Evolutionary conservation across 768 basidiomycete species (phyloP).

Genomic region (Phallus indusiatus): DNA sequence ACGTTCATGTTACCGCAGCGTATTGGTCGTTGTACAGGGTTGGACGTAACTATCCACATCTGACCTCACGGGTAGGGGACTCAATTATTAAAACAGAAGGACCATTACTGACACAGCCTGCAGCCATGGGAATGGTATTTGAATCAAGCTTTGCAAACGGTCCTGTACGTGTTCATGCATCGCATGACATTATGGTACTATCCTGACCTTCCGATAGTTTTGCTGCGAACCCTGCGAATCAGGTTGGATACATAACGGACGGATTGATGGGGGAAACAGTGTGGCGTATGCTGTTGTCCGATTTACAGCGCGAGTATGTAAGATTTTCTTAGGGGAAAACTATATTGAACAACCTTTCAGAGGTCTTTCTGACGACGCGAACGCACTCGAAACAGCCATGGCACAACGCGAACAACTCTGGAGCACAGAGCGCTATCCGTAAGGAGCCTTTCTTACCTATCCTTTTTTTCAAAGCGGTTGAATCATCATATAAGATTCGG

Average conservation of each 20-base stretch:
- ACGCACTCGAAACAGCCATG: constrained; percentile 39
- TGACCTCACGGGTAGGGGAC: constrained; percentile 22
- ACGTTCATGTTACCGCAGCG: constrained; percentile 25
- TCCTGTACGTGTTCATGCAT: constrained; percentile 14
- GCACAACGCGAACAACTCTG: constrained; percentile 32
- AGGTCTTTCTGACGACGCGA: constrained; percentile 38
- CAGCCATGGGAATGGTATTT: constrained; percentile 51
- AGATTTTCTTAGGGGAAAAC: not conserved
- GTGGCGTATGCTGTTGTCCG: constrained; percentile 34
- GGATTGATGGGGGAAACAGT: constrained; percentile 55
- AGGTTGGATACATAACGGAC: constrained; percentile 35
- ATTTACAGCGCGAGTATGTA: constrained; percentile 36
- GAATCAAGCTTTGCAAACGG: constrained; percentile 42
- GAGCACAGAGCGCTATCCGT: constrained; percentile 45
- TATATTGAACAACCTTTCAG: not conserved
- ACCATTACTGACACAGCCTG: constrained; percentile 22
- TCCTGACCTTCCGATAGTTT: constrained; percentile 7
- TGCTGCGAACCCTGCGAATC: constrained; percentile 31
- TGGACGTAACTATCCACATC: constrained; percentile 44
- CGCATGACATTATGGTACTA: not conserved
- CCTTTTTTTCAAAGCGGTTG: not conserved
- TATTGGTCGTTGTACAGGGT: constrained; percentile 52
- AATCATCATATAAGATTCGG: constrained; percentile 31
- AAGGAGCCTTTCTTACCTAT: constrained; percentile 13
- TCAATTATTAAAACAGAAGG: not conserved